Evolutionary conservation across 129 eudicot species (phyloP).

Genomic region (Glebionis coronaria): DNA sequence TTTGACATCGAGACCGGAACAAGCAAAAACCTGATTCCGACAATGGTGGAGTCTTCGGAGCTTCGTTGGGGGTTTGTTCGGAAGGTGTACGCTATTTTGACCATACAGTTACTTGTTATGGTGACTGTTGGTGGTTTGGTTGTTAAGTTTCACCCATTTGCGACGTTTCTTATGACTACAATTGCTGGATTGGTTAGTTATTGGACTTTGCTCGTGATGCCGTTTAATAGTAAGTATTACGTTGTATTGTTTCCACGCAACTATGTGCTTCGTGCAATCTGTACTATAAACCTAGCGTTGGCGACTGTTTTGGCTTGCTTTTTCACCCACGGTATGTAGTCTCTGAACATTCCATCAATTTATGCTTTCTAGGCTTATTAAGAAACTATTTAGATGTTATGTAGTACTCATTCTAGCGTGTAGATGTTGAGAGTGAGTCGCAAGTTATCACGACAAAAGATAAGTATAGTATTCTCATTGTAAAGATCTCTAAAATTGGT

Average conservation of each 20-base stretch:
- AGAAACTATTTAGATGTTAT: too few species aligned
- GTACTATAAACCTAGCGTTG: constrained; percentile 57
- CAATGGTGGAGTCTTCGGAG: constrained; percentile 60
- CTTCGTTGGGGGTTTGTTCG: constrained; percentile 83
- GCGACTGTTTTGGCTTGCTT: constrained; percentile 73
- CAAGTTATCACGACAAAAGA: too few species aligned
- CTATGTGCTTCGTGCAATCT: constrained; percentile 53
- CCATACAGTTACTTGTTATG: constrained; percentile 63
- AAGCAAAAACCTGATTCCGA: constrained; percentile 49
- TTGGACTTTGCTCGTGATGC: constrained; percentile 57
- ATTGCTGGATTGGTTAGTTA: constrained; percentile 52
- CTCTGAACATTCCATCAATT: too few species aligned
- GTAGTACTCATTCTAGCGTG: too few species aligned
- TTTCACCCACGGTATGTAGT: constrained; percentile 60
- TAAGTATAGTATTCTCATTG: too few species aligned
- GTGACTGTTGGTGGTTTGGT: constrained; percentile 68
- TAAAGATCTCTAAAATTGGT: too few species aligned
- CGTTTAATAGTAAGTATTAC: constrained; percentile 49
- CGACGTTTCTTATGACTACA: constrained; percentile 49
- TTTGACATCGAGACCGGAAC: constrained; percentile 29
- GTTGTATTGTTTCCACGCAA: constrained; percentile 9
- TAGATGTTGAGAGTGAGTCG: too few species aligned
- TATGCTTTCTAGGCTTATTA: too few species aligned
- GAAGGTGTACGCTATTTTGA: constrained; percentile 59
- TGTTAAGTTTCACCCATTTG: constrained; percentile 48